A percentile compares a stretch with the other conserved stretches of the same genome.
These are phyloP conservation scores for Heimioporus retisporus DNA, from an alignment of 1,284 basidiomycete genomes.

Conservation along the genomic window DNA sequence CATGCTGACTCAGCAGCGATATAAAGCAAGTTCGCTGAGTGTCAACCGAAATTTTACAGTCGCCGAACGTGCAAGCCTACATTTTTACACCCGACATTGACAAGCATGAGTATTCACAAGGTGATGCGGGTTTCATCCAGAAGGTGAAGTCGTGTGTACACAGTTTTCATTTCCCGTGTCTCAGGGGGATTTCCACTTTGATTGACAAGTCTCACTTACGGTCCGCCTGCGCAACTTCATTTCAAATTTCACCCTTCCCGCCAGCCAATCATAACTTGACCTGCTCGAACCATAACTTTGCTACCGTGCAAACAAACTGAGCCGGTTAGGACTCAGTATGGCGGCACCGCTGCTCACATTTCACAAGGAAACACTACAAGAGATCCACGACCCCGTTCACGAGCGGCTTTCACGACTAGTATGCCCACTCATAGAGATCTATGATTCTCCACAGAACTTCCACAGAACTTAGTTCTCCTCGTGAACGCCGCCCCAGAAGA, in stretches of 20 bases:
- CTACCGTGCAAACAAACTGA: slow-evolving; percentile 1
- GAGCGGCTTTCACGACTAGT: slow-evolving; percentile 83
- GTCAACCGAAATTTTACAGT: background rate
- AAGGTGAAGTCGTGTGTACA: background rate
- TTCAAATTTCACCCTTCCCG: background rate
- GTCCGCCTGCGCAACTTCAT: background rate
- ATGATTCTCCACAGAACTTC: too few species aligned
- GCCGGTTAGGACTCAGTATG: slow-evolving; percentile 23
- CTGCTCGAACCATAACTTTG: slow-evolving; percentile 1
- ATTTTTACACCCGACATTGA: too few species aligned
- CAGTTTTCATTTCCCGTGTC: background rate
- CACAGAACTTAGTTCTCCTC: slow-evolving; percentile 86
- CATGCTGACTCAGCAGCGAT: slow-evolving; percentile 30
- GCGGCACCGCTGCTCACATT: slow-evolving; percentile 62
- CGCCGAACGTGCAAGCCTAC: too few species aligned
- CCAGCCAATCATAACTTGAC: slow-evolving; percentile 6
- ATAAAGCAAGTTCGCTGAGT: slow-evolving; percentile 18
- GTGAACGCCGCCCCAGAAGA: slow-evolving; percentile 94
- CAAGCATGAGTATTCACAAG: too few species aligned
- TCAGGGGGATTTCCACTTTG: slow-evolving; percentile 16
- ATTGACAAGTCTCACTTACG: background rate
- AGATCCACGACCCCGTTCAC: slow-evolving; percentile 82
- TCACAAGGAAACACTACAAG: slow-evolving; percentile 72
- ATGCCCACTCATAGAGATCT: slow-evolving; percentile 92
- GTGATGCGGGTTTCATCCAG: too few species aligned